Percentiles rank a stretch among this genome's conserved stretches.
These are phyloP conservation scores for Syncephalis fuscata DNA, from an alignment of 371 early-diverging fungal genomes.

Conservation along the genomic window DNA sequence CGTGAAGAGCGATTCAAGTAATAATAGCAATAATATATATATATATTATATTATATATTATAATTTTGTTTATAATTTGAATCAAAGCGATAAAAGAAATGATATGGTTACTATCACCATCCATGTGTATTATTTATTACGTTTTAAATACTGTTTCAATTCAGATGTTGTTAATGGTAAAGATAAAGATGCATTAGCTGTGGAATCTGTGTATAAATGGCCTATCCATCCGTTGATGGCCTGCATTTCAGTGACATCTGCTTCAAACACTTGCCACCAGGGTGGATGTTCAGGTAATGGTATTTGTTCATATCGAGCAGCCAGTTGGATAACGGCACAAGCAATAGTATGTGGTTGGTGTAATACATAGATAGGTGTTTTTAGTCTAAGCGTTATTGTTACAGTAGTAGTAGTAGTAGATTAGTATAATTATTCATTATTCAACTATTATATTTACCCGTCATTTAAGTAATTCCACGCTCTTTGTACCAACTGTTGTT, in stretches of 20 bases:
- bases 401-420: not conserved
- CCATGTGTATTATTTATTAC: too few species aligned
- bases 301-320: constrained; percentile 43
- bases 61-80: too few species aligned
- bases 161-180: too few species aligned
- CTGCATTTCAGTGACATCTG: constrained; percentile 41
- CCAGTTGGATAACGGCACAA: constrained; percentile 74
- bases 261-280: constrained; percentile 88
- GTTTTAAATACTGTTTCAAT: too few species aligned
- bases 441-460: constrained; percentile 20
- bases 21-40: too few species aligned
- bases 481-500: constrained; percentile 48
- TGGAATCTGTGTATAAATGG: too few species aligned
- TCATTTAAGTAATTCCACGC: constrained; percentile 91
- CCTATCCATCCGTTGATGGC: not conserved
- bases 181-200: too few species aligned
- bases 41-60: too few species aligned
- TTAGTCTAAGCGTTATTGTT: constrained; percentile 38
- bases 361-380: constrained; percentile 63
- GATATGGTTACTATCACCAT: too few species aligned
- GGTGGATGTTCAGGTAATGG: constrained; percentile 47
- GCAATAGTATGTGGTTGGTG: constrained; percentile 83
- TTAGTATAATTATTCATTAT: not conserved
- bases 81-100: too few species aligned
- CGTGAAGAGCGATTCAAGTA: constrained; percentile 55